Evolutionary conservation across 192 early-diverging fungal species (phyloP).

Genomic region (Rhizophagus sp.): DNA sequence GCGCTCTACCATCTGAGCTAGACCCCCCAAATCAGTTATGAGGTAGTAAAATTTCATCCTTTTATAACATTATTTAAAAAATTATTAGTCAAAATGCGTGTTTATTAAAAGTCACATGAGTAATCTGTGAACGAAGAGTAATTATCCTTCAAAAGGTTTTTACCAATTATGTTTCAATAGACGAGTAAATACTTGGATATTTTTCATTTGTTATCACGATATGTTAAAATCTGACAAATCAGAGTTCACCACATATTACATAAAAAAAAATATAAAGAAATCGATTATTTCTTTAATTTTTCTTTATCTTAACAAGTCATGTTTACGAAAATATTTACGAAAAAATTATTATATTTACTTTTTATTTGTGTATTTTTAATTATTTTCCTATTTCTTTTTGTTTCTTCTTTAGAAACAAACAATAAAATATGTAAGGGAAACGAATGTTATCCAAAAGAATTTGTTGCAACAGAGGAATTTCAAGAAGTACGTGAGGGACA

Average conservation of each 20-base stretch:
- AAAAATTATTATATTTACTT: background rate
- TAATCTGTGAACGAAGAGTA: too few species aligned
- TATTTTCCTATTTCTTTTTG: background rate
- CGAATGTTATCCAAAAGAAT: constrained; percentile 59
- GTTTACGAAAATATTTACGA: background rate
- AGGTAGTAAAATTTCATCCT: background rate
- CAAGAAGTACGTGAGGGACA: constrained; percentile 60
- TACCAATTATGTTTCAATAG: too few species aligned
- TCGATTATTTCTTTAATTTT: background rate
- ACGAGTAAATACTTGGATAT: too few species aligned
- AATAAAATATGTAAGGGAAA: constrained; percentile 25
- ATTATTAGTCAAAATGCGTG: too few species aligned
- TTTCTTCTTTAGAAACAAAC: background rate
- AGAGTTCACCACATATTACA: background rate
- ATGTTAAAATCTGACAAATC: background rate
- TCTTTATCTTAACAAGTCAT: background rate
- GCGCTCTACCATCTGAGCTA: background rate
- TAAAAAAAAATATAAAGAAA: background rate
- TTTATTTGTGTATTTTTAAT: background rate
- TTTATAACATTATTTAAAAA: background rate
- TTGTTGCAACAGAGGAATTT: constrained; percentile 60
- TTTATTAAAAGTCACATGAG: too few species aligned
- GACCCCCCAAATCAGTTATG: background rate
- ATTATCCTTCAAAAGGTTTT: too few species aligned
- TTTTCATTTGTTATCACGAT: background rate